Evolutionary conservation across 1,139 yeast species (phyloP), one percentile per base, ranked within the genome.

Genomic region (Torulaspora pretoriensis): DNA sequence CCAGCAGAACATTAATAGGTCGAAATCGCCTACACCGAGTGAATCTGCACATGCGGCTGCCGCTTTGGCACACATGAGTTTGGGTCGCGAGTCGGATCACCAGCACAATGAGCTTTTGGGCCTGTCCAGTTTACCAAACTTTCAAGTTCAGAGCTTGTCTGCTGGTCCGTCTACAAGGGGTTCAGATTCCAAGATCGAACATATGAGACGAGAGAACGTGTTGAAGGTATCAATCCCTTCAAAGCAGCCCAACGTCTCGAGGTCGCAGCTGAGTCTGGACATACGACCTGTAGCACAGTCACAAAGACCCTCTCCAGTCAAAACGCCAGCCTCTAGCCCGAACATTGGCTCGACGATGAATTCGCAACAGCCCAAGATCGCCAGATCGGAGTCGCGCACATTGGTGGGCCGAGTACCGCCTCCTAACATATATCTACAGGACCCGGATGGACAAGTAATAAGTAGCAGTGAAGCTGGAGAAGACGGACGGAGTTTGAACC

Each of bases 361-460:
- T n/a, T 16, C 7, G 7, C 17, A 38, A 8, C 35, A 14, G 31
- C 23, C 14, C n/a, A 36, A 14, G 23, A n/a, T 36, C 22, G 10
- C 22, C 19, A 38, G 25, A 25, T 13, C 35, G 19, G 35, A 39
- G 3, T 28, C 38, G 14, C 44, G 50, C 9, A 45, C 45, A 6
- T 30, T 49, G 27, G 34, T 42, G 4, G 45, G 45, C n/a, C 48
- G 50, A 26, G 35, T 48, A 26, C 51, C 54, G 25, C 50, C 50
- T 8, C 50, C 54, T 3, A 48, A 45, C n/a, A 46, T 42, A 2
- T 50, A 49, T 27, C 38, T 48, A 14, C 35, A 42, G 13, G 37
- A 28, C 22, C 35, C 43, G 7, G 29, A 26, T 26, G 29, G 13
- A 8, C 32, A 29, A 9, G 19, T 19, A 3, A 29, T 19, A n/a